Percentiles rank a stretch among this genome's conserved stretches.
phyloP scores from a whole-genome alignment of 202 grass and related monocot species.

The Carex arenaria region DNA sequence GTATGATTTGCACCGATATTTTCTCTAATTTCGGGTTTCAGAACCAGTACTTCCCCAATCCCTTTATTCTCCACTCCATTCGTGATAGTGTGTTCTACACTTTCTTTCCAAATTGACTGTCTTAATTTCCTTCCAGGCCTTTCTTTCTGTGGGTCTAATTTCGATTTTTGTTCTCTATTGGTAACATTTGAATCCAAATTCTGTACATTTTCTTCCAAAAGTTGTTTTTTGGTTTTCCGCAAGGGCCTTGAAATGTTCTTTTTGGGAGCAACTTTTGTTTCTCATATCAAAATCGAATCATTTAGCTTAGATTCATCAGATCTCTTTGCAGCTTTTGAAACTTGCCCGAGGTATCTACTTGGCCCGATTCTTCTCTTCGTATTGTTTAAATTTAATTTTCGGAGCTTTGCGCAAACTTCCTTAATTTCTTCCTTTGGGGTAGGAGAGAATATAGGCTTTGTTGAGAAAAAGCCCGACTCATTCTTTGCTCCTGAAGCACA shows the following conservation, averaged over 20 bases:
- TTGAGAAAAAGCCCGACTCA: slow-evolving; percentile 28
- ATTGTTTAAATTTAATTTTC: slow-evolving; percentile 45
- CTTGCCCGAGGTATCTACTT: slow-evolving; percentile 60
- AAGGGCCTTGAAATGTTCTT: slow-evolving; percentile 36
- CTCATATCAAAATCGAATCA: slow-evolving; percentile 18
- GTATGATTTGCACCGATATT: background rate
- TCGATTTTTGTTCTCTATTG: background rate
- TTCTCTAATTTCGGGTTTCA: background rate
- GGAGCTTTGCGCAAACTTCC: slow-evolving; percentile 31
- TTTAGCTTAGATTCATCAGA: slow-evolving; percentile 27
- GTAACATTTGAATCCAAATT: background rate
- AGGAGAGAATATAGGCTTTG: slow-evolving; percentile 49
- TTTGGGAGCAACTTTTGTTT: slow-evolving; percentile 28
- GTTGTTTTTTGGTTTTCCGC: slow-evolving; percentile 16
- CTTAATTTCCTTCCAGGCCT: background rate
- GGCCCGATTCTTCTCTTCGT: slow-evolving; percentile 51
- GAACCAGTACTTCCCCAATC: background rate
- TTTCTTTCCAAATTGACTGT: background rate
- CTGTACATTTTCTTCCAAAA: background rate
- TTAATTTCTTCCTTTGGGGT: slow-evolving; percentile 37
- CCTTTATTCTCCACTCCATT: background rate
- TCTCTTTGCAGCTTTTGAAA: slow-evolving; percentile 36
- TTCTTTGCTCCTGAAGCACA: slow-evolving; percentile 49
- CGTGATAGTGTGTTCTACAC: background rate
- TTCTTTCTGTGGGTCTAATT: background rate